These are phyloP conservation scores for Cardamine chenopodiifolia DNA, from an alignment of 345 rosid species.

Conservation along the genomic window DNA sequence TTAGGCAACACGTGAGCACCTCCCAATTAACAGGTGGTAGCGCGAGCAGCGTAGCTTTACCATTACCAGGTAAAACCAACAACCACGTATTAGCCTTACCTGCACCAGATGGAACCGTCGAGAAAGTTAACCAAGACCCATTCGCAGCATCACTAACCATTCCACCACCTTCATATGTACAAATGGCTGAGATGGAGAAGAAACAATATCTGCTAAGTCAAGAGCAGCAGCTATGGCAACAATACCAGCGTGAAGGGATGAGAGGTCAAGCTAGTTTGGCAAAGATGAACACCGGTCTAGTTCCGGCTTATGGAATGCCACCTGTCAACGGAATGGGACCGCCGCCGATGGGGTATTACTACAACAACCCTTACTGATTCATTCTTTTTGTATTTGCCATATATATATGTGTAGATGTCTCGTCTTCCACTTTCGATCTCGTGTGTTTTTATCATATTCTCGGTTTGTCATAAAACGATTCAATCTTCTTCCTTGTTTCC, in stretches of 20 bases:
- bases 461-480: constrained; percentile 33
- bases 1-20: constrained; percentile 78
- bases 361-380: constrained; percentile 43
- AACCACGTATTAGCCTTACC: constrained; percentile 73
- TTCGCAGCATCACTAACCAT: constrained; percentile 66
- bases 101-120: constrained; percentile 77
- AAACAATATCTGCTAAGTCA: constrained; percentile 65
- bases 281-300: constrained; percentile 52
- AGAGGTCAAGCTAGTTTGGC: constrained; percentile 75
- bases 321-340: constrained; percentile 45
- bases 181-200: constrained; percentile 84
- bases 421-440: constrained; percentile 29
- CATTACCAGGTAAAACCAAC: constrained; percentile 53
- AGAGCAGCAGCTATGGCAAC: constrained; percentile 84
- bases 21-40: constrained; percentile 78
- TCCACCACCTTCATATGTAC: constrained; percentile 80
- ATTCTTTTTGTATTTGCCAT: constrained; percentile 23
- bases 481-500: constrained; percentile 16
- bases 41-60: constrained; percentile 78
- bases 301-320: constrained; percentile 63
- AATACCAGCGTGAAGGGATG: constrained; percentile 73
- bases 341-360: constrained; percentile 54
- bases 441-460: constrained; percentile 21
- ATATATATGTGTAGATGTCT: constrained; percentile 39
- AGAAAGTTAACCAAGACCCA: constrained; percentile 68